Conservation (phyloP, 768 basidiomycete species). For the Suillus lakei region DNA sequence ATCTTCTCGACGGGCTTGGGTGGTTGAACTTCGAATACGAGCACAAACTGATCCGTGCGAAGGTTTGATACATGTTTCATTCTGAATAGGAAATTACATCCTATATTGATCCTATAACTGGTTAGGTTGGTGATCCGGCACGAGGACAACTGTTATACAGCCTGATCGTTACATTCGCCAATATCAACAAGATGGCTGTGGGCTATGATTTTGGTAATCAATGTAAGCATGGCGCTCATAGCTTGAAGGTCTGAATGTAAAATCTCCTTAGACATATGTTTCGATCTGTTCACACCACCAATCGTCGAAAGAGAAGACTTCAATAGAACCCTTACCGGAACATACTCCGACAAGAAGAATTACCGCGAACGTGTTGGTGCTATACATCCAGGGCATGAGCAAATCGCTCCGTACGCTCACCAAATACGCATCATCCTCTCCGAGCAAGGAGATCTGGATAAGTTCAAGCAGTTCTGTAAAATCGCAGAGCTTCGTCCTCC, state of each 20-base stretch:
- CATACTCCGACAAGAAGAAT: conserved; percentile 43
- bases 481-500: conserved; percentile 49
- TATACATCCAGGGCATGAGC: conserved; percentile 60
- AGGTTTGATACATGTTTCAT: conserved; percentile 42
- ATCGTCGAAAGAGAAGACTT: conserved; percentile 64
- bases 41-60: conserved; percentile 66
- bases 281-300: conserved; percentile 70
- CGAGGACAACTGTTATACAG: conserved; percentile 55
- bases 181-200: conserved; percentile 62
- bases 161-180: conserved; percentile 59
- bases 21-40: conserved; percentile 69
- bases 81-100: not conserved
- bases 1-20: conserved; percentile 53
- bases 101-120: not conserved
- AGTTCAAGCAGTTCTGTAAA: conserved; percentile 59
- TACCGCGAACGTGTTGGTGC: conserved; percentile 62
- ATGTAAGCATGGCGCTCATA: conserved; percentile 47
- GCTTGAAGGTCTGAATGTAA: conserved; percentile 18
- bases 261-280: conserved; percentile 58
- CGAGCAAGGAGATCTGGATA: conserved; percentile 44
- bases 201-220: conserved; percentile 66
- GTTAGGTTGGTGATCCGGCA: conserved; percentile 63
- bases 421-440: conserved; percentile 69
- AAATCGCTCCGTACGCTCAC: conserved; percentile 71
- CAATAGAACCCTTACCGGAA: conserved; percentile 51